Percentiles rank a stretch among this genome's conserved stretches.
Evolutionary conservation across 2,329 filamentous ascomycete genomes (phyloP).

Genomic region (Lecanicillium sp.): DNA sequence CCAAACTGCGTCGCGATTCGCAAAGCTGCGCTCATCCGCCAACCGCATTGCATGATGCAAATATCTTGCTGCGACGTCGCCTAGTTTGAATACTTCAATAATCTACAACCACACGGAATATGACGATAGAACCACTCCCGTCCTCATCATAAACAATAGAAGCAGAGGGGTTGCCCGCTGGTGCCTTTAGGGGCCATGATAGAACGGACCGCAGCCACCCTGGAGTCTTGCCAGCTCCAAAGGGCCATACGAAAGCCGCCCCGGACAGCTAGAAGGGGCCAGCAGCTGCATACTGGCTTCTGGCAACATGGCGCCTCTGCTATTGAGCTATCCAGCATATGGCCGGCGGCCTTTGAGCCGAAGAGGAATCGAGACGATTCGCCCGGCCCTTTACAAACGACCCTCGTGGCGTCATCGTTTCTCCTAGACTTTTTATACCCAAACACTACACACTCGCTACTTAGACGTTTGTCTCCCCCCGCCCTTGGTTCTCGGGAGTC

Average conservation of each 20-base stretch:
- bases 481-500: too few relatives aligned
- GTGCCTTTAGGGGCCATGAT: slow-evolving; percentile 35
- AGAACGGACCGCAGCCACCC: slow-evolving; percentile 46
- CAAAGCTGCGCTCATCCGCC: too few relatives aligned
- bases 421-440: slow-evolving; percentile 51
- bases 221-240: slow-evolving; percentile 48
- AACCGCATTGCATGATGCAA: too few relatives aligned
- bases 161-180: slow-evolving; percentile 1
- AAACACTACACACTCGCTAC: slow-evolving; percentile 30
- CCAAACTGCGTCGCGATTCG: neutral
- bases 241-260: slow-evolving; percentile 36
- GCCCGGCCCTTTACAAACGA: neutral
- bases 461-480: too few relatives aligned
- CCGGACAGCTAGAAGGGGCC: slow-evolving; percentile 28
- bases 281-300: slow-evolving; percentile 40
- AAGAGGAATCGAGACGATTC: neutral
- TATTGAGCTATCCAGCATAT: slow-evolving; percentile 36
- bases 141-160: neutral
- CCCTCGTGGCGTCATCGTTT: slow-evolving; percentile 36
- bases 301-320: slow-evolving; percentile 46
- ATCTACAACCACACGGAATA: neutral
- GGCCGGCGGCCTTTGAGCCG: slow-evolving; percentile 18
- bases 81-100: too few relatives aligned
- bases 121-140: neutral
- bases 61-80: too few relatives aligned